Conservation (phyloP, 2,329 filamentous ascomycete genomes). For the Stagonosporopsis tanaceti region DNA sequence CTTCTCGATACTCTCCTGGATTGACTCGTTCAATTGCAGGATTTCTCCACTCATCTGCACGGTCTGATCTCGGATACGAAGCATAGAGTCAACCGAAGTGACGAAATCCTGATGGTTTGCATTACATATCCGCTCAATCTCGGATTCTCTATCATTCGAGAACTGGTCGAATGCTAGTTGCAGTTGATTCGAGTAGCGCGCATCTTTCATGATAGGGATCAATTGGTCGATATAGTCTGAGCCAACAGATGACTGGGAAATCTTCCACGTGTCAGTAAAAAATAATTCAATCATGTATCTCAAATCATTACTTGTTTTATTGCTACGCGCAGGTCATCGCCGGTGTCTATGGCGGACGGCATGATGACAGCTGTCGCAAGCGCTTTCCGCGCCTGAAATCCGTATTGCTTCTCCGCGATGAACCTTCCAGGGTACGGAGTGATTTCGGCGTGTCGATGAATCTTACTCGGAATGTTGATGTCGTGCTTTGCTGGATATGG, state of each 20-base stretch:
- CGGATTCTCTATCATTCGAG: slow-evolving; percentile 83
- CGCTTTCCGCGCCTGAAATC: slow-evolving; percentile 6
- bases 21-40: slow-evolving; percentile 89
- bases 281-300: neutral
- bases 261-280: slow-evolving; percentile 62
- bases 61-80: slow-evolving; percentile 88
- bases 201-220: slow-evolving; percentile 93
- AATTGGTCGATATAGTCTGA: slow-evolving; percentile 94
- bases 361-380: slow-evolving; percentile 32
- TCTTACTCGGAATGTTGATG: slow-evolving; percentile 16
- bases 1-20: slow-evolving; percentile 93
- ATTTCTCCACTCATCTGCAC: slow-evolving; percentile 90
- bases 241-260: slow-evolving; percentile 90
- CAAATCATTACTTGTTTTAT: slow-evolving; percentile 57
- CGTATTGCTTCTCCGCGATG: neutral
- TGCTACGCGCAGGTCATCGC: slow-evolving; percentile 58
- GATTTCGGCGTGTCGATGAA: neutral
- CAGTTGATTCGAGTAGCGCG: slow-evolving; percentile 77
- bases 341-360: slow-evolving; percentile 52
- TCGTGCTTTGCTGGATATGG: slow-evolving; percentile 15
- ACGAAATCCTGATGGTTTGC: slow-evolving; percentile 98
- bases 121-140: slow-evolving; percentile 94
- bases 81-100: slow-evolving; percentile 90
- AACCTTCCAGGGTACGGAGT: neutral
- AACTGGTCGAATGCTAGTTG: slow-evolving; percentile 82